Base-by-base conservation (phyloP, 148 eudicot species). In the Rhododendron molle region DNA sequence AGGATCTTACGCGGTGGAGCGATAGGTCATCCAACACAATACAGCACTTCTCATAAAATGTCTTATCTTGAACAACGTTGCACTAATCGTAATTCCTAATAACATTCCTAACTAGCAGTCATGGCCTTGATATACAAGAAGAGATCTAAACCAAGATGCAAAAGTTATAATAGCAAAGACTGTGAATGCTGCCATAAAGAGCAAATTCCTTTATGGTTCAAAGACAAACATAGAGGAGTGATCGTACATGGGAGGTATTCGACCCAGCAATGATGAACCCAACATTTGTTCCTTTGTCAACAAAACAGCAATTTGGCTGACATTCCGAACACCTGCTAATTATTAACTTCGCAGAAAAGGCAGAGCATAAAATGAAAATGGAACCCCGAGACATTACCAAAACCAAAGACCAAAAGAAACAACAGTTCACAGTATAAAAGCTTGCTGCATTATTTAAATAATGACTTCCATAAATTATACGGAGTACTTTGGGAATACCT, bases 201-300 rank as follows among this genome's bases (percentile, higher is more conserved):
- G 18, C 54, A 65, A 46, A 6, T 77, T 32, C 38, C 71, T 4
- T 23, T 58, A 56, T 4, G 5, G 34, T 23, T 16, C 14, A 69
- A 83, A 67, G 38, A 87, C 65, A 47, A 43, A 84, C 6, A 77
- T n/a, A 58, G 52, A 60, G 32, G 26, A 62, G n/a, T 72, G 47
- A 90, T 44, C 87, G 83, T 95, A 95, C 99, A 90, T 94, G 30
- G 99, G 99, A 89, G 96, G 94, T 83, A 94, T 90, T 83, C 98
- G 90, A 76, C 99, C 99, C 90, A 97, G 93, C 86, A 94, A 88
- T 54, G 92, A 86, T 81, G 95, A 89, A 62, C 96, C 95, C 80
- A 16, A 85, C 89, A 86, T 88, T 90, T 97, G 99, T 82, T 97
- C 96, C 89, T 96, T 93, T 54, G 92, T 87, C 83, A 97, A 90